phyloP scores from a whole-genome alignment of 164 flowering plant species.

The Liquidambar formosana region DNA sequence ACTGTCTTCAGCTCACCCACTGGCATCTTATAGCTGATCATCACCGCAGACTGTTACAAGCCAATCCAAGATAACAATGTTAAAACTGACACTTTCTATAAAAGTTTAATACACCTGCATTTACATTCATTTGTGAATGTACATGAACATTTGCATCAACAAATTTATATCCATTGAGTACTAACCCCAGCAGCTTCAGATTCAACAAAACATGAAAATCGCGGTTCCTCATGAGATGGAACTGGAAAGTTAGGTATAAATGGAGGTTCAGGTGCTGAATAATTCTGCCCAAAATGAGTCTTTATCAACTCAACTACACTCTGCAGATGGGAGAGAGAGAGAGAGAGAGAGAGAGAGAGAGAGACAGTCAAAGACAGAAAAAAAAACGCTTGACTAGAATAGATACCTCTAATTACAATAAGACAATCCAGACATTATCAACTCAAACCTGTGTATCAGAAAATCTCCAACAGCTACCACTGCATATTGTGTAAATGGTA shows the following conservation, averaged over 20 bases:
- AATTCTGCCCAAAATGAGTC: constrained; percentile 71
- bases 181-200: constrained; percentile 98
- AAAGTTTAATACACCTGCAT: background rate
- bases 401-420: background rate
- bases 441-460: constrained; percentile 76
- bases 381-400: background rate
- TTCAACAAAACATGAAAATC: constrained; percentile 87
- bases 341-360: too few species aligned
- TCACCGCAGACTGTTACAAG: constrained; percentile 78
- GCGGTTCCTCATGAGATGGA: constrained; percentile 81
- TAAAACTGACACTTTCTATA: background rate
- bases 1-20: constrained; percentile 77
- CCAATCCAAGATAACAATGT: constrained; percentile 13
- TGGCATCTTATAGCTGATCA: constrained; percentile 88
- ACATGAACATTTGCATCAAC: background rate
- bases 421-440: constrained; percentile 3
- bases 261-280: constrained; percentile 45
- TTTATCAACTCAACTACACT: constrained; percentile 81
- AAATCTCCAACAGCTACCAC: constrained; percentile 94
- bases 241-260: constrained; percentile 54
- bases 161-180: constrained; percentile 3
- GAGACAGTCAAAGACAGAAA: too few species aligned
- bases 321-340: constrained; percentile 42
- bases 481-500: constrained; percentile 83
- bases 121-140: background rate